Conservation (phyloP, 2,329 filamentous ascomycete genomes). For the Byssoonygena ceratinophila region DNA sequence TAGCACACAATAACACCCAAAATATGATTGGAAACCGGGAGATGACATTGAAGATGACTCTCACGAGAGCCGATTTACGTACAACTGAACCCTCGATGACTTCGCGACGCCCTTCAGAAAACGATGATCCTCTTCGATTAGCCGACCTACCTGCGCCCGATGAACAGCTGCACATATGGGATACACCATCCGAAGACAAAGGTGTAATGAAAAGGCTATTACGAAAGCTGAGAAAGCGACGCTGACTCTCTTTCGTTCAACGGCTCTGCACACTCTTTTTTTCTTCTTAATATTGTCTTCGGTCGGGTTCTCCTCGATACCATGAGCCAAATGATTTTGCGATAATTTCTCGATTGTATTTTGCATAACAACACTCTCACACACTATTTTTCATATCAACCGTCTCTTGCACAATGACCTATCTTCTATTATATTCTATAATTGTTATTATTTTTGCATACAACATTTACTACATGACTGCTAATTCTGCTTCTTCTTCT, state of each 20-base stretch:
- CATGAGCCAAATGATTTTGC: slow-evolving; percentile 1
- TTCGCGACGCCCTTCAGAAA: slow-evolving; percentile 32
- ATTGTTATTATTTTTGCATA: neutral
- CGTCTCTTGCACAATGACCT: too few species aligned
- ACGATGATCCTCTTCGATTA: slow-evolving; percentile 45
- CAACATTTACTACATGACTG: neutral
- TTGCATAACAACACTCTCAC: too few species aligned
- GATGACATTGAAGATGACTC: slow-evolving; percentile 93
- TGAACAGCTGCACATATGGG: slow-evolving; percentile 34
- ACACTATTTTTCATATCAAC: too few species aligned
- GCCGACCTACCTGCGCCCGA: slow-evolving; percentile 42
- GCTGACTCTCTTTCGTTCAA: neutral
- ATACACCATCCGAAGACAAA: slow-evolving; percentile 33
- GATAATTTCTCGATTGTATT: neutral
- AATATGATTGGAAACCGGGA: slow-evolving; percentile 56
- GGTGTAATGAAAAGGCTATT: slow-evolving; percentile 37
- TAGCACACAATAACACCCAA: slow-evolving; percentile 34
- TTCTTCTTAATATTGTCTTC: neutral
- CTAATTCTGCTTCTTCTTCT: neutral
- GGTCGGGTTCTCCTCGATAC: neutral
- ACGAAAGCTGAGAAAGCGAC: slow-evolving; percentile 31
- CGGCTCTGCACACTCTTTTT: neutral
- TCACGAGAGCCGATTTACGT: slow-evolving; percentile 79
- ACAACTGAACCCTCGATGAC: slow-evolving; percentile 18
- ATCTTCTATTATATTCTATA: neutral